Evolutionary conservation across 169 alveolate species (phyloP).

Genomic region (Cryptosporidium meleagridis): DNA sequence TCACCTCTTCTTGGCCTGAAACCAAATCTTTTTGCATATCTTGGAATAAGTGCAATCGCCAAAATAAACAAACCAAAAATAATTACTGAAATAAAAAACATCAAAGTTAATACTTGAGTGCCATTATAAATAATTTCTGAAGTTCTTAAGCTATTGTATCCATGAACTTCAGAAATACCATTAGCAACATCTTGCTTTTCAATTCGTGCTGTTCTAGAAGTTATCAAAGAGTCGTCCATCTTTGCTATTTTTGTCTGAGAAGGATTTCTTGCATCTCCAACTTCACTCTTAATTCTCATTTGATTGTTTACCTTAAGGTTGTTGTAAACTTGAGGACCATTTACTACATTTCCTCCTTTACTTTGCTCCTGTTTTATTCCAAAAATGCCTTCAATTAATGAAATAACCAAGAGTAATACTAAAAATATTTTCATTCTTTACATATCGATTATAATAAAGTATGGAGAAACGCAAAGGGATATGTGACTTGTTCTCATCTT

Average conservation of each 20-base stretch:
- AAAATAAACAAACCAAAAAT: slow-evolving; percentile 43
- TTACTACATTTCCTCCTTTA: slow-evolving; percentile 1
- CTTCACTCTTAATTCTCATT: slow-evolving; percentile 32
- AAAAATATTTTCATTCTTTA: slow-evolving; percentile 29
- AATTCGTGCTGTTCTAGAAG: background rate
- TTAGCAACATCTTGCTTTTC: slow-evolving; percentile 9
- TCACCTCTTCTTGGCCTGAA: slow-evolving; percentile 1
- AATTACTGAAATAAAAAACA: slow-evolving; percentile 36
- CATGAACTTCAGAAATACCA: slow-evolving; percentile 9
- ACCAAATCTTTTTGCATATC: slow-evolving; percentile 40
- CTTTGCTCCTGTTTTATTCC: background rate
- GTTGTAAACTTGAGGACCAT: slow-evolving; percentile 35
- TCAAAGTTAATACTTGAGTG: slow-evolving; percentile 40
- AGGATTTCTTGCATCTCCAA: slow-evolving; percentile 11
- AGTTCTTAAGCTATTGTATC: slow-evolving; percentile 48
- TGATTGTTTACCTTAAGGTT: slow-evolving; percentile 56
- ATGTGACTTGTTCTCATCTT: background rate
- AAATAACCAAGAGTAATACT: slow-evolving; percentile 13
- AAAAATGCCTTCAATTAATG: background rate
- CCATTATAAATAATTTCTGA: slow-evolving; percentile 71
- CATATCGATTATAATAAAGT: background rate
- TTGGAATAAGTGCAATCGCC: slow-evolving; percentile 20
- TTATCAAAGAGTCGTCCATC: background rate
- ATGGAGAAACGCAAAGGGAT: background rate
- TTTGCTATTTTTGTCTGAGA: slow-evolving; percentile 12